Evolutionary conservation across 441 rosid genomes (phyloP).

Genomic region (Pelargonium exstipulatum): DNA sequence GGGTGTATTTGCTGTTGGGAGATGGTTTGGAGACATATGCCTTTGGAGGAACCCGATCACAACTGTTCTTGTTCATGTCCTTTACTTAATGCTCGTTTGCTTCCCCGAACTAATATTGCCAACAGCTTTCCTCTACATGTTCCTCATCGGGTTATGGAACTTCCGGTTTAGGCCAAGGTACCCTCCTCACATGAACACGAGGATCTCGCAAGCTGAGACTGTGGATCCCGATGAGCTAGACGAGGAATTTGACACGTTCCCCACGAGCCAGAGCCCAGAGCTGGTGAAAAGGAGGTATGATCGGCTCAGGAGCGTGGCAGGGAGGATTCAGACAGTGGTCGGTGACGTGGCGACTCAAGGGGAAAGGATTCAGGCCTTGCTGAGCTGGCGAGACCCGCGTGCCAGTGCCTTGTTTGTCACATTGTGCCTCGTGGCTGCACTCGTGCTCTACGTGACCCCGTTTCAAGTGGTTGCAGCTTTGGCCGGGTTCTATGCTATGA

Average conservation of each 20-base stretch:
- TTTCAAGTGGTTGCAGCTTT: slow-evolving; percentile 70
- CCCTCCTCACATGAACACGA: slow-evolving; percentile 93
- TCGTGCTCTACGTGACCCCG: slow-evolving; percentile 78
- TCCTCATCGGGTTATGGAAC: slow-evolving; percentile 83
- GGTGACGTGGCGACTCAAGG: slow-evolving; percentile 95
- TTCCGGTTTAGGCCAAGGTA: slow-evolving; percentile 81
- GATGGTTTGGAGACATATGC: slow-evolving; percentile 75
- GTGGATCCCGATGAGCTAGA: slow-evolving; percentile 83
- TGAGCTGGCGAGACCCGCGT: slow-evolving; percentile 95
- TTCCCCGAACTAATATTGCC: slow-evolving; percentile 84
- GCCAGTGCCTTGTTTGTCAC: slow-evolving; percentile 60
- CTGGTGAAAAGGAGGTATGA: slow-evolving; percentile 84
- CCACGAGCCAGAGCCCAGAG: slow-evolving; percentile 63
- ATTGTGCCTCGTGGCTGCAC: slow-evolving; percentile 69
- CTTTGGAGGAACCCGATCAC: slow-evolving; percentile 80
- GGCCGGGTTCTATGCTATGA: slow-evolving; percentile 70
- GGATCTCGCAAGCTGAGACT: slow-evolving; percentile 81
- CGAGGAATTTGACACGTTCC: slow-evolving; percentile 90
- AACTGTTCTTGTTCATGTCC: slow-evolving; percentile 80
- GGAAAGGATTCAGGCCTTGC: slow-evolving; percentile 68
- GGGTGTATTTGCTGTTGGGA: slow-evolving; percentile 60
- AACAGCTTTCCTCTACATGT: slow-evolving; percentile 84
- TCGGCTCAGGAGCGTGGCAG: slow-evolving; percentile 77
- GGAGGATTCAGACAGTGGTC: slow-evolving; percentile 79
- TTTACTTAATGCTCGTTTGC: slow-evolving; percentile 79